These are phyloP conservation scores for Carnegiea gigantea DNA, from an alignment of 179 eudicot species.

Conservation along the genomic window DNA sequence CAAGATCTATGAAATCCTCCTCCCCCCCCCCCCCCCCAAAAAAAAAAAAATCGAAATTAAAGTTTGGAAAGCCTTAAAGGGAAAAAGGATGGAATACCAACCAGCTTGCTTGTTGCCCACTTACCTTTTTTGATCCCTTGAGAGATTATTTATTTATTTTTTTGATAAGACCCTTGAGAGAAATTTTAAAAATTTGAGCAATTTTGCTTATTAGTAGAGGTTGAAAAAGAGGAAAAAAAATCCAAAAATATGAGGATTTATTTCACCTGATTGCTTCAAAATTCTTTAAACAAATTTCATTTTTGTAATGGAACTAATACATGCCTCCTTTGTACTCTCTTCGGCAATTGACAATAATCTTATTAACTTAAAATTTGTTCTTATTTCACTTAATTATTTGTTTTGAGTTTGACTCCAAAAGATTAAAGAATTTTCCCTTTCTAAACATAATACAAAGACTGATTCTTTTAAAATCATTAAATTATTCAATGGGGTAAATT, in stretches of 20 bases:
- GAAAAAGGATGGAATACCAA: conserved; percentile 5
- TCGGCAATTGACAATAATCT: background rate
- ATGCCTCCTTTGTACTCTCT: conserved; percentile 7
- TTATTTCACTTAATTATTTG: conserved; percentile 2
- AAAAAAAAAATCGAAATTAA: background rate
- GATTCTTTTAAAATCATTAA: background rate
- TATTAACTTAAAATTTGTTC: background rate
- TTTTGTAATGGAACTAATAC: conserved; percentile 17
- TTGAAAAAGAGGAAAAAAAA: background rate
- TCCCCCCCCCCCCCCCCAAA: no score
- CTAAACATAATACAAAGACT: conserved; percentile 8
- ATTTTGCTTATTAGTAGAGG: background rate
- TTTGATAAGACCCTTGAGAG: no score
- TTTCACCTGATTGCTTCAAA: conserved; percentile 27
- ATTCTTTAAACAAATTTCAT: background rate
- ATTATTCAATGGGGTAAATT: conserved; percentile 1
- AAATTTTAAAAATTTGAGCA: background rate
- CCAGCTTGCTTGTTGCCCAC: conserved; percentile 8
- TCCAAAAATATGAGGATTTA: background rate
- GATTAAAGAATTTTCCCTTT: conserved; percentile 2
- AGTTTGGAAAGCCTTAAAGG: background rate
- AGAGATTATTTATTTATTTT: no score
- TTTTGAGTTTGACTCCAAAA: conserved; percentile 17
- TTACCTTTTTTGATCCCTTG: background rate
- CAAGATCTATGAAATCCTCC: background rate